Percentiles rank a stretch among this genome's conserved stretches.
Conservation (phyloP, 805 yeast species). For the Tetrapisispora taiwanensis region DNA sequence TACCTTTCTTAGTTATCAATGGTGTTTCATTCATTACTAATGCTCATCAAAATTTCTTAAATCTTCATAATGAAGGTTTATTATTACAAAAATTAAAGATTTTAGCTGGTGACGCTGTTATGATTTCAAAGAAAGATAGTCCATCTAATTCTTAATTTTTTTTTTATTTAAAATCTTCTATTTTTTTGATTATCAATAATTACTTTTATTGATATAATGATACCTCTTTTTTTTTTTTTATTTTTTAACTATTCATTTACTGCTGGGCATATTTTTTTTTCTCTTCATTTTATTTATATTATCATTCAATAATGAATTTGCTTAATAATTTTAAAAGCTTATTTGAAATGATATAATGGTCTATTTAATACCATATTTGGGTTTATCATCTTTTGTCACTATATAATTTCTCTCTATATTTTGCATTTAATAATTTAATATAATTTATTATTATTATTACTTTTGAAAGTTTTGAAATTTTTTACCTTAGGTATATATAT, state of each 20-base stretch:
- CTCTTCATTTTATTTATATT: too few species aligned
- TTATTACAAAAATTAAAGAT: constrained; percentile 13
- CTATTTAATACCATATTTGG: too few species aligned
- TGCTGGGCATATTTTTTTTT: neutral
- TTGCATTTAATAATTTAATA: too few species aligned
- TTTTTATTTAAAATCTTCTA: neutral
- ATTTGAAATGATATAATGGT: too few species aligned
- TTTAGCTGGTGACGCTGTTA: constrained; percentile 14
- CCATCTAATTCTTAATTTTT: constrained; percentile 19
- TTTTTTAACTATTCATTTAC: too few species aligned
- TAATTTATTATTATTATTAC: too few species aligned
- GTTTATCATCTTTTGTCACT: too few species aligned
- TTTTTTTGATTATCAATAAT: neutral
- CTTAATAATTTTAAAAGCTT: too few species aligned
- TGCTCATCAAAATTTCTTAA: constrained; percentile 10
- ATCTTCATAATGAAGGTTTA: constrained; percentile 10
- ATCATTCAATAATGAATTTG: too few species aligned
- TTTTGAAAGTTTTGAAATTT: neutral
- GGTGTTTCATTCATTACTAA: constrained; percentile 15
- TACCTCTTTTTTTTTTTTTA: neutral
- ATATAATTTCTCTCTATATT: too few species aligned
- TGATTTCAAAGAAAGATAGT: constrained; percentile 11
- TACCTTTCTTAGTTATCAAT: constrained; percentile 22
- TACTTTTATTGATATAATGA: neutral
- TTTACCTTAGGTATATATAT: too few species aligned